These are phyloP conservation scores for Aspergillus sp. DNA, from an alignment of 2,329 filamentous ascomycete genomes.

Conservation along the genomic window DNA sequence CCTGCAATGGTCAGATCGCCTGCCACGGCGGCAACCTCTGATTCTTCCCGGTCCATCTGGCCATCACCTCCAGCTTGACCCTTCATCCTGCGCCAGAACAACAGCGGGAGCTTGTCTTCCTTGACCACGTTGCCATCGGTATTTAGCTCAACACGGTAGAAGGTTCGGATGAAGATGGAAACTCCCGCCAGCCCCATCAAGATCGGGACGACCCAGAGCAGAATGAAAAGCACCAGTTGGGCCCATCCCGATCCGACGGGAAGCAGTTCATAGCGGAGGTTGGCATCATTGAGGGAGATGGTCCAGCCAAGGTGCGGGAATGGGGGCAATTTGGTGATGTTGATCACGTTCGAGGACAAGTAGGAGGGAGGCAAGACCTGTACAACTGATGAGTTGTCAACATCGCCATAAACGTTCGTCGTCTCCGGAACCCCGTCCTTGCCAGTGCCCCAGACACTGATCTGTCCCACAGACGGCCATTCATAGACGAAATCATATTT, in stretches of 20 bases:
- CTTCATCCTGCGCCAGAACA: slow-evolving; percentile 1
- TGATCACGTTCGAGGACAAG: slow-evolving; percentile 58
- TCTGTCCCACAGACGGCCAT: slow-evolving; percentile 62
- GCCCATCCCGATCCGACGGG: slow-evolving; percentile 55
- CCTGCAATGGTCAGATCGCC: slow-evolving; percentile 16
- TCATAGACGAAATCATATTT: slow-evolving; percentile 62
- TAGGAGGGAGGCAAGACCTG: slow-evolving; percentile 63
- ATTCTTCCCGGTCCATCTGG: slow-evolving; percentile 27
- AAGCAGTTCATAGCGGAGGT: slow-evolving; percentile 53
- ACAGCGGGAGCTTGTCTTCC: slow-evolving; percentile 1
- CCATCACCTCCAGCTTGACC: slow-evolving; percentile 30
- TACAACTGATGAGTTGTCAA: slow-evolving; percentile 60
- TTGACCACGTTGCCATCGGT: slow-evolving; percentile 46
- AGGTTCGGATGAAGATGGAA: slow-evolving; percentile 60
- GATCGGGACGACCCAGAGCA: slow-evolving; percentile 57
- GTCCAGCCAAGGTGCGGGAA: slow-evolving; percentile 58
- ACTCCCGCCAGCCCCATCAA: slow-evolving; percentile 52
- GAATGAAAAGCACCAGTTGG: slow-evolving; percentile 58
- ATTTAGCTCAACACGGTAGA: slow-evolving; percentile 65
- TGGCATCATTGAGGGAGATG: slow-evolving; percentile 58
- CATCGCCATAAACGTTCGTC: slow-evolving; percentile 61
- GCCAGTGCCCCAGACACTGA: slow-evolving; percentile 68
- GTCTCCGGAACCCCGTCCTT: slow-evolving; percentile 62
- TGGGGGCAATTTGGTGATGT: slow-evolving; percentile 58
- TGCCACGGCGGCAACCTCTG: not conserved